Evolutionary conservation across 148 eudicot genomes (phyloP).

Genomic region (Amaranthus cruentus): DNA sequence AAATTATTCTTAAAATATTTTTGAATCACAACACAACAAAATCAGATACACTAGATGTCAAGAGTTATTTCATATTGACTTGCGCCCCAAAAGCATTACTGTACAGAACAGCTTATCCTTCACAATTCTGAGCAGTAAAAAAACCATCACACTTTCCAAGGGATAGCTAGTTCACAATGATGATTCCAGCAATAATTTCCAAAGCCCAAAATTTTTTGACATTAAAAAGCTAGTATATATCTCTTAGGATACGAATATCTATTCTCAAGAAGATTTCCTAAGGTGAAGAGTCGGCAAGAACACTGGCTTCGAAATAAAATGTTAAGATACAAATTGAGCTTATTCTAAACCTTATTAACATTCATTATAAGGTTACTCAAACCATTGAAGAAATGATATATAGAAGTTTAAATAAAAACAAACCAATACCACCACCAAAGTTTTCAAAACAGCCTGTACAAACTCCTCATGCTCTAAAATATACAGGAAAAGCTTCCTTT

Average conservation of each 20-base stretch:
- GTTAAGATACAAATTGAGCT: background rate
- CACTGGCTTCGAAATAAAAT: background rate
- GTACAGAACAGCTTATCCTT: background rate
- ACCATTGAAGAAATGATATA: constrained; percentile 6
- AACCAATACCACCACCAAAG: constrained; percentile 14
- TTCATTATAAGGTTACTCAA: constrained; percentile 8
- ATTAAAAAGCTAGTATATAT: background rate
- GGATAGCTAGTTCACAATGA: background rate
- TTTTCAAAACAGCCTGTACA: constrained; percentile 19
- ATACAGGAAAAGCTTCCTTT: constrained; percentile 10
- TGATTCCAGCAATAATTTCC: background rate
- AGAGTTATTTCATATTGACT: too few relatives aligned
- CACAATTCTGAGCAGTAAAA: background rate
- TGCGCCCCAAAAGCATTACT: too few relatives aligned
- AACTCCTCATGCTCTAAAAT: constrained; percentile 12
- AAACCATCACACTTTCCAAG: background rate
- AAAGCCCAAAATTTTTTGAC: constrained; percentile 1
- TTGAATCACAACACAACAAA: too few relatives aligned
- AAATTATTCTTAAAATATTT: too few relatives aligned
- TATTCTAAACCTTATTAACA: constrained; percentile 15
- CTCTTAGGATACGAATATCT: background rate
- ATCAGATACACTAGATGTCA: too few relatives aligned
- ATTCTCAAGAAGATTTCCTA: background rate
- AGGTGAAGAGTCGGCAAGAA: background rate
- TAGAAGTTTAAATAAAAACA: constrained; percentile 10